Base-by-base conservation (phyloP, 129 eudicot genomes). In the Tanacetum coccineum region DNA sequence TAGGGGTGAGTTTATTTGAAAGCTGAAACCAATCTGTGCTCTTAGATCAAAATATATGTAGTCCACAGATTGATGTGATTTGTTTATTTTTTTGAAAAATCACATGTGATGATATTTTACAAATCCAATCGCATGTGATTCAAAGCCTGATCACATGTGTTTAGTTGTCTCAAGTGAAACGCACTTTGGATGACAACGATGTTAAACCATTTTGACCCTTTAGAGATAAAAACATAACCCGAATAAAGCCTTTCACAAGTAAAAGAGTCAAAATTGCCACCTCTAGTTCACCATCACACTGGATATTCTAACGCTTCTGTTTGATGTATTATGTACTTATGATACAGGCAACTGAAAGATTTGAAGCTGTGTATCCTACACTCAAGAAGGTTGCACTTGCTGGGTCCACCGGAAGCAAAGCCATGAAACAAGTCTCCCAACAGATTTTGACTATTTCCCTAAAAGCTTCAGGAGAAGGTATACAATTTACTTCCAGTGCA, bases 331-430 rank as follows among this genome's bases (percentile, higher is more conserved):
- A 36, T 9, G 8, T 36, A 36, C 42, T 52, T 60, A 32, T 44
- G 13, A 19, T 72, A 65, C 81, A 93, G 98, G 96, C 95, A 52
- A 93, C 98, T 22, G 98, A 88, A 78, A 86, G 98, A 73, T 88
- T 93, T 81, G 98, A 88, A 78, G 95, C 96, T 7, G 74, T 88
- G 66, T 93, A 93, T 71, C 95, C 96, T 21, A 64, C 69, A 26
- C 96, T 93, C 30, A 88, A 86, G 65, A 91, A 93, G 76, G 96
- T 93, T 64, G 91, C 98, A 44, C 96, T 93, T 78, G 95, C 98
- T 51, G 98, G 98, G 67, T 62, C 87, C 66, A 84, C 86, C 61
- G 95, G 96, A 68, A 93, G 98, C 89, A 93, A 93, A 75, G 95
- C 90, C 30, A 88, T 93, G 90, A 93, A 93, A 78, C 98, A 93